phyloP scores from a whole-genome alignment of 1,284 basidiomycete species.

The Trichosporon ovoides region DNA sequence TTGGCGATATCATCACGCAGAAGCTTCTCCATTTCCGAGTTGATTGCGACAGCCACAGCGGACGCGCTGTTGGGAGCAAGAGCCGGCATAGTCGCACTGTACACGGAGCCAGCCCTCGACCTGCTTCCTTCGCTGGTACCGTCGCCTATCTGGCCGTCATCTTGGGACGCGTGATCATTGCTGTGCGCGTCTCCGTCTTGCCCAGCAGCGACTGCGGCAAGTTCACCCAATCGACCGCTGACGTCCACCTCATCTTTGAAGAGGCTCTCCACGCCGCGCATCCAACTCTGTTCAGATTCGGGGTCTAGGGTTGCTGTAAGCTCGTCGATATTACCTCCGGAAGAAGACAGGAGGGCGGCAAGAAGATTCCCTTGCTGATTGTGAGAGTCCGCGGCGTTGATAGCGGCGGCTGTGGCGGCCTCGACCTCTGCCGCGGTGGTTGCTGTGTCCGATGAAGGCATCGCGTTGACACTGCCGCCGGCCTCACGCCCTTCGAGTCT shows the following conservation, averaged over 20 bases:
- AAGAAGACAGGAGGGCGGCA: slow-evolving; percentile 33
- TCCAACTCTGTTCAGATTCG: slow-evolving; percentile 24
- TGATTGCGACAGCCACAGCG: slow-evolving; percentile 29
- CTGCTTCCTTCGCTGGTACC: not conserved
- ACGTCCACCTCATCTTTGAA: slow-evolving; percentile 35
- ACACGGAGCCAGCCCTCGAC: not conserved
- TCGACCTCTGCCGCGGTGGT: slow-evolving; percentile 2
- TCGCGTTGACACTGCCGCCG: not conserved
- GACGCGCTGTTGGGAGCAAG: not conserved
- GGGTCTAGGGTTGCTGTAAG: slow-evolving; percentile 25
- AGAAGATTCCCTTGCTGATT: slow-evolving; percentile 38
- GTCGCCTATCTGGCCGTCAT: not conserved
- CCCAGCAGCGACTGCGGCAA: slow-evolving; percentile 38
- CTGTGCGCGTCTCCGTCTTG: slow-evolving; percentile 17
- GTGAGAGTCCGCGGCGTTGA: slow-evolving; percentile 14
- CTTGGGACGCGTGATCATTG: not conserved
- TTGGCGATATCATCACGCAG: slow-evolving; percentile 36
- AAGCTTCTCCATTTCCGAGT: slow-evolving; percentile 38
- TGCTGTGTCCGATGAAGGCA: not conserved
- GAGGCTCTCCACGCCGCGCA: slow-evolving; percentile 37
- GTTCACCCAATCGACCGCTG: slow-evolving; percentile 37
- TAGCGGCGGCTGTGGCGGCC: slow-evolving; percentile 2
- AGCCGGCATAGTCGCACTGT: not conserved
- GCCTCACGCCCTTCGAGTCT: slow-evolving; percentile 25
- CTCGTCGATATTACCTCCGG: slow-evolving; percentile 14